phyloP scores from a whole-genome alignment of 208 protist genomes.

The Acanthamoeba lenticulata region DNA sequence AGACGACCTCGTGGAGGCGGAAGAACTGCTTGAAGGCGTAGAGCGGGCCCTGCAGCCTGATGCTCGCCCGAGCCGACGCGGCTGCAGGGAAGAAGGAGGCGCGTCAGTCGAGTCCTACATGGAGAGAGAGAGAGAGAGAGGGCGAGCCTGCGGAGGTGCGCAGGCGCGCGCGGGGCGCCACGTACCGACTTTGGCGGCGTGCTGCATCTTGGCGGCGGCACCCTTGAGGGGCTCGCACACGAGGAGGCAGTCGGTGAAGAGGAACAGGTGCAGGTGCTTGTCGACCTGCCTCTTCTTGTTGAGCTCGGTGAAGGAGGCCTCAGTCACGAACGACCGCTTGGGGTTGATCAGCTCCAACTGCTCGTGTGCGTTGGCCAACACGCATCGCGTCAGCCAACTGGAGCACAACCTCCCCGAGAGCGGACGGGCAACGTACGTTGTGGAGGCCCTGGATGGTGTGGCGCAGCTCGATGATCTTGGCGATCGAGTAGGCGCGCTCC shows the following conservation, averaged over 20 bases:
- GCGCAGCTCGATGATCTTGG: constrained; percentile 23
- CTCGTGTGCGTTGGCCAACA: no score
- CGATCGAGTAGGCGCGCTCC: constrained; percentile 17
- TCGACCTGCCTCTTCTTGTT: constrained; percentile 29
- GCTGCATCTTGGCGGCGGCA: background rate
- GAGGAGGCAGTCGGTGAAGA: constrained; percentile 10
- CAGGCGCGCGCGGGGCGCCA: background rate
- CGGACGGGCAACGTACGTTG: background rate
- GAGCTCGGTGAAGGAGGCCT: constrained; percentile 1
- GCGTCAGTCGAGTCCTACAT: background rate
- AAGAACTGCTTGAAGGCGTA: constrained; percentile 18
- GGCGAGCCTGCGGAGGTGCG: background rate
- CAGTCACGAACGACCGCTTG: background rate
- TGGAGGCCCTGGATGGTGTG: background rate
- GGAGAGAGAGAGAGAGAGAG: background rate
- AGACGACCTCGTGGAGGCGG: background rate
- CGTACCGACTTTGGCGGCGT: background rate
- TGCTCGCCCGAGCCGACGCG: background rate
- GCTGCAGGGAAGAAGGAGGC: background rate
- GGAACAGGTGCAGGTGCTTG: background rate
- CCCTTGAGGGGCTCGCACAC: constrained; percentile 13
- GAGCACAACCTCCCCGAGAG: no score
- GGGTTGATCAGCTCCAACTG: constrained; percentile 37
- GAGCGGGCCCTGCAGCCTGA: background rate
- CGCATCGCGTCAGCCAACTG: no score